phyloP scores from a whole-genome alignment of 179 eudicot genomes.

The Nepenthes alata region DNA sequence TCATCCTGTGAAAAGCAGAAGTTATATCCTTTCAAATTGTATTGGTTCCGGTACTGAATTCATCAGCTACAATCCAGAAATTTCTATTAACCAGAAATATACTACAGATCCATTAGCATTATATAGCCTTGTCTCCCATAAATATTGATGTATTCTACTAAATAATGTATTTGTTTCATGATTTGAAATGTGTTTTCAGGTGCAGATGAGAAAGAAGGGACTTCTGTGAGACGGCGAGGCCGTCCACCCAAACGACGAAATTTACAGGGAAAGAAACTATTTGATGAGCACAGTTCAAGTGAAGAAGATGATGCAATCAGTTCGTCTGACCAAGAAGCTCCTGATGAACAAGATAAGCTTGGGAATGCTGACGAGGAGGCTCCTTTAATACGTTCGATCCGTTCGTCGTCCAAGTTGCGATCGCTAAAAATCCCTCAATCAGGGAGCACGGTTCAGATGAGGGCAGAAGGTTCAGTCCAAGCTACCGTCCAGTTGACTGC shows the following conservation, averaged over 20 bases:
- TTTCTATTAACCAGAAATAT: no score
- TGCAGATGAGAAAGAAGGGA: slow-evolving; percentile 63
- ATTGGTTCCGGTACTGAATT: no score
- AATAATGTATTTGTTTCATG: slow-evolving; percentile 3
- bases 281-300: slow-evolving; percentile 73
- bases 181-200: slow-evolving; percentile 16
- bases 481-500: slow-evolving; percentile 24
- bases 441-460: slow-evolving; percentile 22
- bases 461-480: slow-evolving; percentile 23
- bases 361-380: slow-evolving; percentile 63
- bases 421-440: slow-evolving; percentile 40
- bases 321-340: slow-evolving; percentile 64
- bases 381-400: slow-evolving; percentile 60
- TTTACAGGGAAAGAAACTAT: slow-evolving; percentile 70
- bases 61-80: no score
- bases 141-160: background rate
- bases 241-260: slow-evolving; percentile 55
- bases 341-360: slow-evolving; percentile 49
- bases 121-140: no score
- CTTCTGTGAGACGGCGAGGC: slow-evolving; percentile 61
- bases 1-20: no score
- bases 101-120: no score
- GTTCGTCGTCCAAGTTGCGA: slow-evolving; percentile 66
- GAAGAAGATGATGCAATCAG: slow-evolving; percentile 79
- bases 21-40: no score